A percentile compares a stretch with the other conserved stretches of the same genome.
These are phyloP conservation scores for Reticulascus tulasneorum DNA, from an alignment of 2,329 filamentous ascomycete species.

Conservation along the genomic window DNA sequence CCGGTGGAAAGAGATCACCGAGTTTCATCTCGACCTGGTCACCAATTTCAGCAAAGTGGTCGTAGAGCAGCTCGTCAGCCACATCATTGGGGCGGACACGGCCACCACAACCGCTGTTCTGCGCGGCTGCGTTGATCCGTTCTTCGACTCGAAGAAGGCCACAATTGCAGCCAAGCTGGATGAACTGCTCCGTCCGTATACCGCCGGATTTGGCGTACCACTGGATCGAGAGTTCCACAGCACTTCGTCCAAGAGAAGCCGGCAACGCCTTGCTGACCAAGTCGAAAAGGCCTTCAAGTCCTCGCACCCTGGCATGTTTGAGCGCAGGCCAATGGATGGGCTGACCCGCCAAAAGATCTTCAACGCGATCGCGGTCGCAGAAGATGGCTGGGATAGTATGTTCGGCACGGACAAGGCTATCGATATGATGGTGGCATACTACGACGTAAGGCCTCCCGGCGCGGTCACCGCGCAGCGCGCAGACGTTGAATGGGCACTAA, in stretches of 20 bases:
- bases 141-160: constrained; percentile 25
- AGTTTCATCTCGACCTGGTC: constrained; percentile 29
- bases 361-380: constrained; percentile 2
- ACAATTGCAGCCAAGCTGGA: constrained; percentile 29
- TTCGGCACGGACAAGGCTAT: constrained; percentile 36
- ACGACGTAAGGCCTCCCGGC: constrained; percentile 27
- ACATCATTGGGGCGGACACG: constrained; percentile 10
- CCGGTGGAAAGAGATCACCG: constrained; percentile 35
- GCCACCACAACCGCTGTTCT: constrained; percentile 19
- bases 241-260: constrained; percentile 1
- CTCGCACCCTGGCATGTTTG: constrained; percentile 19
- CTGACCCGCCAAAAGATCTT: too few relatives aligned
- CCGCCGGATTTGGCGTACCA: constrained; percentile 26
- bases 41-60: constrained; percentile 26
- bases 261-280: constrained; percentile 11
- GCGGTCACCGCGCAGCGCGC: too few relatives aligned
- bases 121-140: constrained; percentile 23
- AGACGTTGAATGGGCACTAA: not conserved
- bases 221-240: constrained; percentile 27
- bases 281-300: constrained; percentile 1
- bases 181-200: constrained; percentile 35
- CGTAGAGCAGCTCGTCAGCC: constrained; percentile 28
- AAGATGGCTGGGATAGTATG: constrained; percentile 16
- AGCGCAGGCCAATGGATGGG: too few relatives aligned
- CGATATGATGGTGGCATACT: constrained; percentile 41